Evolutionary conservation across 2,329 filamentous ascomycete species (phyloP), one percentile per base, ranked within the genome.

Genomic region (Aspergillus bombycis): DNA sequence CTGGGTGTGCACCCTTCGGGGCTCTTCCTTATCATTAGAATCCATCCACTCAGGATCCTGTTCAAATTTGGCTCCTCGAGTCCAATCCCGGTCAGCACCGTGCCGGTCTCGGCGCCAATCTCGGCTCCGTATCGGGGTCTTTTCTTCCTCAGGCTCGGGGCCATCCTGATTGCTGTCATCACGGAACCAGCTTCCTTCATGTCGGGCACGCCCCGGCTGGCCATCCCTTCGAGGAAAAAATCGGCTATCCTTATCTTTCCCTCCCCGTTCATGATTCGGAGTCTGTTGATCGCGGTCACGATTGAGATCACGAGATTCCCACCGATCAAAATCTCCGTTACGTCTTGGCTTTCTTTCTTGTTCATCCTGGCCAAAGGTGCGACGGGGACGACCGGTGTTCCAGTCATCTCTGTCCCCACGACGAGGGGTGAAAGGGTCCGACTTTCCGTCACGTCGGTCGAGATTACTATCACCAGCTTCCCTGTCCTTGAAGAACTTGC

Each of bases 11-110:
- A 85, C 86, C 71, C 90, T 87, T 41, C 86, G 81, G 71, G 90
- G 88, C 58, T 92, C 90, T 63, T 90, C 89, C 26, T 84, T 79
- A 52, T 83, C 84, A 19, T 88, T 88, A 63, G 89, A 86, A 73
- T 96, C 93, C 77, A 97, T 84, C 94, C 94, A 97, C 78, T 97
- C 94, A 6, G 94, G 94, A 57, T 96, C 92, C 67, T 91, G 89
- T 74, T 96, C 93, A 67, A 85, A 78, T 66, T 83, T 85, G 45
- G 77, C 80, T 61, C 82, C 81, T 55, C 83, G 77, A 62, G 78
- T 83, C 84, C 84, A 86, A 46, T 87, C 85, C 58, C 84, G 80
- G 61, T 87, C 85, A 61, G 73, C 72, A 52, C 78, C 78, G 58
- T 81, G 79, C 71, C 75, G 72, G 62, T 79, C 79, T 48, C 80